Conservation (phyloP, 2,329 filamentous ascomycete species). For the Microcyclosporella mali region DNA sequence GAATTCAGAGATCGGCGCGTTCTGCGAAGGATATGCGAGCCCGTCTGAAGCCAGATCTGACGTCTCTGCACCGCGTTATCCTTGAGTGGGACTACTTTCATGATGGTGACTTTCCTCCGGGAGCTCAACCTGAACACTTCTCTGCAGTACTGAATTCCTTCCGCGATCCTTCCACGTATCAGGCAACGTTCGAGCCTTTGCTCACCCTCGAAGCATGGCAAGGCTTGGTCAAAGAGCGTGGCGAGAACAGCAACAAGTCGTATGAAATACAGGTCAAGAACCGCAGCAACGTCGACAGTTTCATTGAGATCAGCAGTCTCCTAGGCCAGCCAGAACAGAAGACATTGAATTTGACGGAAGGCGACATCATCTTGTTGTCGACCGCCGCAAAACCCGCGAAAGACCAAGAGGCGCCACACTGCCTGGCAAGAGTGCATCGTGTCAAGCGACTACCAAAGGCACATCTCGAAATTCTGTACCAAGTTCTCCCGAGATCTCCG, state of each 20-base stretch:
- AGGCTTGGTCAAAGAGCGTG: constrained; percentile 80
- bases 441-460: constrained; percentile 70
- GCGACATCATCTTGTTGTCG: constrained; percentile 84
- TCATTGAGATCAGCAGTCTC: constrained; percentile 81
- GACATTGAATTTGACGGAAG: constrained; percentile 69
- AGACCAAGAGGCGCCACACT: constrained; percentile 63
- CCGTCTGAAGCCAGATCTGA: constrained; percentile 81
- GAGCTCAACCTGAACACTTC: constrained; percentile 62
- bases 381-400: constrained; percentile 64
- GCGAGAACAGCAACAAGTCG: constrained; percentile 72
- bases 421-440: constrained; percentile 75
- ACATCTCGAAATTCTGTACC: constrained; percentile 76
- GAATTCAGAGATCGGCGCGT: constrained; percentile 72
- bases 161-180: constrained; percentile 68
- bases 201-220: constrained; percentile 94
- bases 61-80: constrained; percentile 75
- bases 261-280: constrained; percentile 86
- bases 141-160: constrained; percentile 73
- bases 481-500: constrained; percentile 55
- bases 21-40: constrained; percentile 92
- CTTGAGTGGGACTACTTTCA: constrained; percentile 95
- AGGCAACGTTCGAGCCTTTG: constrained; percentile 82
- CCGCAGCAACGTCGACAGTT: constrained; percentile 84
- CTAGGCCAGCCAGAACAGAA: constrained; percentile 66
- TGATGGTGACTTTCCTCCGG: constrained; percentile 75